Evolutionary conservation across 140 eudicot species (phyloP), one percentile per base, ranked within the genome.

Genomic region (Oenanthe javanica): DNA sequence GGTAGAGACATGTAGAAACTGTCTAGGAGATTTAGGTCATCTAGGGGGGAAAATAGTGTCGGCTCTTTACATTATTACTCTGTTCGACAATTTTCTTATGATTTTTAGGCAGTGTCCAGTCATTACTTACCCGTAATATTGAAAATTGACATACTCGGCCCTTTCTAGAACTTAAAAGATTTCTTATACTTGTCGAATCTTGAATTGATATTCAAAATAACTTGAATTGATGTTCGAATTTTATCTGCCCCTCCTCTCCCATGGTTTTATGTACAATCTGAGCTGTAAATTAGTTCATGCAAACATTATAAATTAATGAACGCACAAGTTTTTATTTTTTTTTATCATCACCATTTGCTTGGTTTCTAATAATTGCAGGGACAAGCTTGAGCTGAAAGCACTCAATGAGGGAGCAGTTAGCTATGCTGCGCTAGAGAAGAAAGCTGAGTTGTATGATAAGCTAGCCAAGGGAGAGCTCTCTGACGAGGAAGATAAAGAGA

Each of bases 341-440:
- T 1, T n/a, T 46, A 47, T 74, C 31, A 11, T 23, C 36, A 19
- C 31, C 57, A 18, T 14, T 57, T 5, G 40, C 25, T 61, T 27
- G 82, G 0, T 67, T 67, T 7, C 23, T 10, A 77, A 45, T 11
- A 46, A 67, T 84, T 83, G 55, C 87, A 94, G 98, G 90, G 98
- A 94, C 77, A 92, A 92, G 86, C 89, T 94, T n/a, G 98, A 91
- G 92, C 86, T 94, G 84, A 92, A 94, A 86, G 98, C 98, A 73
- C 89, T 83, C 27, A 92, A 85, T 31, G 97, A 92, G 25, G 98
- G 98, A 47, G 81, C 97, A 79, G 96, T 83, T 55, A 92, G 98
- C 84, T 94, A 94, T 85, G 98, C 96, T 36, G 98, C 98, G 52
- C 80, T 94, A 49, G 98, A 94, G 89, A 94, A 85, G 79, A 90